Evolutionary conservation across 2,329 filamentous ascomycete species (phyloP).

Genomic region (Alternaria consortialis): DNA sequence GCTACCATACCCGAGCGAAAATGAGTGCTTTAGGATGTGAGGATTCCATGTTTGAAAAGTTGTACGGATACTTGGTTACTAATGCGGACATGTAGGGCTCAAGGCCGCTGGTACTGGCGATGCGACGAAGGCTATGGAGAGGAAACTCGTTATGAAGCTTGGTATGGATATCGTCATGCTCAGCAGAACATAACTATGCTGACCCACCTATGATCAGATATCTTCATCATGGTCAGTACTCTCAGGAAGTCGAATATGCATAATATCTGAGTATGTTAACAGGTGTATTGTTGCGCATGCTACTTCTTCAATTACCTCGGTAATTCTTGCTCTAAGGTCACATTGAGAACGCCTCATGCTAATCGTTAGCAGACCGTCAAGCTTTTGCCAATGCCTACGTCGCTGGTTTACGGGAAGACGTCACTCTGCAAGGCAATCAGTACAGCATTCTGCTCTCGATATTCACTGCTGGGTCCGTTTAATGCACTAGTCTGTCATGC

Average conservation of each 20-base stretch:
- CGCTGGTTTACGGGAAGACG: slow-evolving; percentile 34
- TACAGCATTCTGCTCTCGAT: slow-evolving; percentile 37
- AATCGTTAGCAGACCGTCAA: slow-evolving; percentile 22
- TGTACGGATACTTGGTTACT: background rate
- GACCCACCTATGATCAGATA: background rate
- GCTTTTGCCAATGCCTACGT: slow-evolving; percentile 39
- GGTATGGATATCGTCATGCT: background rate
- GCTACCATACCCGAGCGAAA: background rate
- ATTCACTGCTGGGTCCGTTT: slow-evolving; percentile 31
- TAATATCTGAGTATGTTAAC: background rate
- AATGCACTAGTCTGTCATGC: too few species aligned
- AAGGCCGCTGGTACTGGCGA: background rate
- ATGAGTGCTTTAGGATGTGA: slow-evolving; percentile 6
- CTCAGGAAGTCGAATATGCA: background rate
- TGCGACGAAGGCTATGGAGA: slow-evolving; percentile 6
- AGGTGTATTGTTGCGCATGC: slow-evolving; percentile 35
- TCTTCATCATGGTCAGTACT: slow-evolving; percentile 11
- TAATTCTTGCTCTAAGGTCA: slow-evolving; percentile 9
- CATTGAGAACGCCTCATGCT: background rate
- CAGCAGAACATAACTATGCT: background rate
- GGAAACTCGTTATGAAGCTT: slow-evolving; percentile 14
- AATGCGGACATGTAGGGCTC: background rate
- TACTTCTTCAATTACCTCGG: slow-evolving; percentile 44
- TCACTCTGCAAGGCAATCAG: slow-evolving; percentile 34
- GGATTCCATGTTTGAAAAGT: background rate